phyloP scores from a whole-genome alignment of 306 rosid genomes.

The Inga leiocalycina region DNA sequence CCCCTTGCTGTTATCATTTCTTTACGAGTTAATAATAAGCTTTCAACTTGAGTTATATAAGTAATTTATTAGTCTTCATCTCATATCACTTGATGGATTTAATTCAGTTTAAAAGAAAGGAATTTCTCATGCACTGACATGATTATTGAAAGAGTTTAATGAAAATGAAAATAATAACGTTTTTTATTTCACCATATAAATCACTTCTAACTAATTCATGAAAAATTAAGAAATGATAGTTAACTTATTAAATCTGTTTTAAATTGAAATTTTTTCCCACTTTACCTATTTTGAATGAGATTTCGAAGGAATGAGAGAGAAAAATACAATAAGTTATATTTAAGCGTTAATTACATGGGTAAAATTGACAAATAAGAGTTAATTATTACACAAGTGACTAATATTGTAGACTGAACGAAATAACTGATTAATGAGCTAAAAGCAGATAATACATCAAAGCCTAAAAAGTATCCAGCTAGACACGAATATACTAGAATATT shows the following conservation, averaged over 20 bases:
- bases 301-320: too few species aligned
- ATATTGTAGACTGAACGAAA: too few species aligned
- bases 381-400: too few species aligned
- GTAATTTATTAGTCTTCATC: neutral
- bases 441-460: neutral
- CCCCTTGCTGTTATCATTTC: neutral
- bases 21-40: neutral
- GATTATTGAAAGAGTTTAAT: neutral
- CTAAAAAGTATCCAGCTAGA: neutral
- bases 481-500: neutral
- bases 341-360: too few species aligned
- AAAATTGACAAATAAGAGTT: too few species aligned
- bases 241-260: too few species aligned
- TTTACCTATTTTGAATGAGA: too few species aligned
- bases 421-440: neutral
- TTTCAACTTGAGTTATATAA: neutral
- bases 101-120: neutral
- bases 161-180: neutral
- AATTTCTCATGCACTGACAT: neutral
- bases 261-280: too few species aligned
- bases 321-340: too few species aligned
- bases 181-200: too few species aligned
- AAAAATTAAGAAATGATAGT: too few species aligned
- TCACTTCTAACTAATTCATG: too few species aligned
- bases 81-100: neutral